Conservation (phyloP, 441 rosid species). For the Pelargonium citronellum region DNA sequence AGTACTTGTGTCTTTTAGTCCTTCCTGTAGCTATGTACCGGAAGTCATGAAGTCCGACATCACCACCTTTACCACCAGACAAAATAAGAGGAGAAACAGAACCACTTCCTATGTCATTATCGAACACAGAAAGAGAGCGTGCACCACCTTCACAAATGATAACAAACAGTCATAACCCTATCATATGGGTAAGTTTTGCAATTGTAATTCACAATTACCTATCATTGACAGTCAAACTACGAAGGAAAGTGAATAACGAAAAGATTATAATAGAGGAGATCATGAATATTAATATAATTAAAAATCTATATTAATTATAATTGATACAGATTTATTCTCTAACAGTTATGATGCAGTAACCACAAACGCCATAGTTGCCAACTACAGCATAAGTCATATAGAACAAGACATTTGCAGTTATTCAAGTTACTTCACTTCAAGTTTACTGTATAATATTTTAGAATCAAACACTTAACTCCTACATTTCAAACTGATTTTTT, state of each 20-base stretch:
- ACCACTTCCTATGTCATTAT: conserved; percentile 84
- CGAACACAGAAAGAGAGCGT: conserved; percentile 78
- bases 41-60: conserved; percentile 87
- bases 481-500: conserved; percentile 3
- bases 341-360: neutral
- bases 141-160: conserved; percentile 66
- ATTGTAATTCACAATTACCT: conserved; percentile 16
- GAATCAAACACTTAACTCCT: neutral
- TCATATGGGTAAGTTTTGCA: conserved; percentile 3
- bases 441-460: neutral
- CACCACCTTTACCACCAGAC: conserved; percentile 91
- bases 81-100: conserved; percentile 86
- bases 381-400: neutral
- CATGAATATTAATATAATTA: too few relatives aligned
- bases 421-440: neutral
- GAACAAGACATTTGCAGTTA: neutral
- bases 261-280: too few relatives aligned
- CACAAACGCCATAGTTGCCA: neutral
- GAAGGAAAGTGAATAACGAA: too few relatives aligned
- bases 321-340: too few relatives aligned
- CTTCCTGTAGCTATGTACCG: conserved; percentile 87
- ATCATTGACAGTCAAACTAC: too few relatives aligned
- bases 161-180: conserved; percentile 11
- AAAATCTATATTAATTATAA: too few relatives aligned
- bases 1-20: conserved; percentile 58